Conservation (phyloP, 768 basidiomycete species). For the Termitomyces sp. region DNA sequence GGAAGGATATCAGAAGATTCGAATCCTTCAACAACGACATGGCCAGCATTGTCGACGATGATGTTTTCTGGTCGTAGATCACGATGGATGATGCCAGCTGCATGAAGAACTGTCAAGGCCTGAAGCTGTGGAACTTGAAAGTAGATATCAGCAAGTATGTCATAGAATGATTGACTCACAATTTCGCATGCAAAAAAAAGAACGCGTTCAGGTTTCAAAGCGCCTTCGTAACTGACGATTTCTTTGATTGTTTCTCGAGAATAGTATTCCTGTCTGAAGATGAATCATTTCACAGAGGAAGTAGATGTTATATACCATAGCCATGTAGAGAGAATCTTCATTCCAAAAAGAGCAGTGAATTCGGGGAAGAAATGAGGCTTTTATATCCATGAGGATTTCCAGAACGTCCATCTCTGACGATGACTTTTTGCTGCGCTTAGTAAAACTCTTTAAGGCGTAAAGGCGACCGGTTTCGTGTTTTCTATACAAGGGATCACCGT, state of each 20-base stretch:
- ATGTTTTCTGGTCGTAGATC: slow-evolving; percentile 40
- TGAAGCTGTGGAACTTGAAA: slow-evolving; percentile 26
- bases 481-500: slow-evolving; percentile 17
- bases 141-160: background rate
- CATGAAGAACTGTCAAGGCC: slow-evolving; percentile 40
- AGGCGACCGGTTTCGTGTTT: slow-evolving; percentile 26
- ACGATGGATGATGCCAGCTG: slow-evolving; percentile 41
- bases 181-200: slow-evolving; percentile 45
- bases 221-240: slow-evolving; percentile 26
- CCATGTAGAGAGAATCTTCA: slow-evolving; percentile 30
- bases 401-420: slow-evolving; percentile 31
- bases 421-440: slow-evolving; percentile 9
- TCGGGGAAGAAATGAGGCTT: slow-evolving; percentile 31
- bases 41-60: slow-evolving; percentile 38
- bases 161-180: slow-evolving; percentile 23
- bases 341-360: slow-evolving; percentile 38
- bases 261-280: slow-evolving; percentile 26
- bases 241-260: slow-evolving; percentile 25
- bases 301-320: slow-evolving; percentile 27
- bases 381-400: slow-evolving; percentile 27
- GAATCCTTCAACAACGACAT: slow-evolving; percentile 41
- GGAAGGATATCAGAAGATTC: slow-evolving; percentile 36
- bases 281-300: background rate
- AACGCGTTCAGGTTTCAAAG: slow-evolving; percentile 29
- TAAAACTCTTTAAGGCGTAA: slow-evolving; percentile 25